A percentile compares a stretch with the other conserved stretches of the same genome.
phyloP scores from a whole-genome alignment of 352 stramenopile species.

The Globisporangium recalcitrans region DNA sequence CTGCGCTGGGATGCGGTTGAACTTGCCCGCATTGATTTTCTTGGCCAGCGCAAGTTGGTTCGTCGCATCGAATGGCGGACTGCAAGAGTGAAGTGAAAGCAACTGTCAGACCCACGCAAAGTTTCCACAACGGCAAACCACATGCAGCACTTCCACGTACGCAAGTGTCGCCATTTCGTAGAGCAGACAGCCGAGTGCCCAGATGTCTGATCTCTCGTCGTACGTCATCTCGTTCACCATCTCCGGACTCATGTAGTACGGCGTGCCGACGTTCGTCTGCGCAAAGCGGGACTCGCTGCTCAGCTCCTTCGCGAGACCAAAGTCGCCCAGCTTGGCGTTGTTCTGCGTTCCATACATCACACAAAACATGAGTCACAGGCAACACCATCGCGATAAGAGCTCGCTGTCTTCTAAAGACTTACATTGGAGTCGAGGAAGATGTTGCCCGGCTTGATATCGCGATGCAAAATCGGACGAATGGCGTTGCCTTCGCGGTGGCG shows the following conservation, averaged over 20 bases:
- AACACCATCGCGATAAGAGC: too few species aligned
- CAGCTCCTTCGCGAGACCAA: conserved; percentile 89
- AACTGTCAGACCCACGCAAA: background rate
- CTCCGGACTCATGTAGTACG: conserved; percentile 92
- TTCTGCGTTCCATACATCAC: conserved; percentile 33
- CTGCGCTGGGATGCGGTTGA: conserved; percentile 84
- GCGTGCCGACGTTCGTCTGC: conserved; percentile 89
- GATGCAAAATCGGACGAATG: conserved; percentile 83
- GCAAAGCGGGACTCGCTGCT: conserved; percentile 87
- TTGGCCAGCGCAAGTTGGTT: conserved; percentile 91
- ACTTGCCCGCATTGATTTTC: conserved; percentile 92
- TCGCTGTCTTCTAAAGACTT: too few species aligned
- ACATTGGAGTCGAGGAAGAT: conserved; percentile 90
- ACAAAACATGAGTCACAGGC: conserved; percentile 3
- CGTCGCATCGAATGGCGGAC: conserved; percentile 88
- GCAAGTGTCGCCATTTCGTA: conserved; percentile 89
- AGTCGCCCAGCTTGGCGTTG: conserved; percentile 91
- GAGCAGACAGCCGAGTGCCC: conserved; percentile 85
- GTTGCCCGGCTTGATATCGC: conserved; percentile 91
- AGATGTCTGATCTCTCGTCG: conserved; percentile 91
- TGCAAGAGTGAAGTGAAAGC: conserved; percentile 8
- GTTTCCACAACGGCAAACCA: background rate
- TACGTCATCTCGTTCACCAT: conserved; percentile 93
- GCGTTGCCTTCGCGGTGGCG: conserved; percentile 78
- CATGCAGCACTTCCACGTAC: conserved; percentile 28